Evolutionary conservation across 2,329 filamentous ascomycete genomes (phyloP), one percentile per base, ranked within the genome.

Genomic region (Ophiostoma quercus): DNA sequence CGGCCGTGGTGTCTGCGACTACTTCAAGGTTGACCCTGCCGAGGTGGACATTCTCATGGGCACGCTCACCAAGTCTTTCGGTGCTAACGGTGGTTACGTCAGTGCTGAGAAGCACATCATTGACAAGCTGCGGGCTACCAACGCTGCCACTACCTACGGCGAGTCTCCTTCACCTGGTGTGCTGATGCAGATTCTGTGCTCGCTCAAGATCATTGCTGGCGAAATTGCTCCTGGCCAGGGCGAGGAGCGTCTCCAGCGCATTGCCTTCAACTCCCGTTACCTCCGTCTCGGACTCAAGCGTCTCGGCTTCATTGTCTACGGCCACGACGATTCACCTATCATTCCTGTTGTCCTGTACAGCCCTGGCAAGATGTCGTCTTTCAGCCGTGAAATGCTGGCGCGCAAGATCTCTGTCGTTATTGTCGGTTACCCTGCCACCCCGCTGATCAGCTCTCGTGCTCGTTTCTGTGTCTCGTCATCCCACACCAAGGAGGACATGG

Each of bases 221-320:
- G 94, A 97, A 71, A 82, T 97, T 60, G 85, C 87, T 70, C 94
- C 94, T 19, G 94, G 94, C 3, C 94, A 99, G 80, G 95, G 95
- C 71, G 92, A 97, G 79, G 95, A 99, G 82, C 91, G 95, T 73
- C 86, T 99, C 63, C 94, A 97, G 81, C 90, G 95, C 75, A 91
- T 99, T 74, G 94, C 94, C 67, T 99, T 98, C 86, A 99, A 99
- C 85, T 97, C 94, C 29, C 90, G 95, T 66, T 99, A 99, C 79
- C 91, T 99, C n/a, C 92, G 95, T 71, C 88, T 99, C 37, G 95
- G 95, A 74, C 87, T 99, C 76, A 99, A 99, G 85, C 92, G 95
- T 75, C 89, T 99, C 68, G 95, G 95, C 67, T 94, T 93, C 82
- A 99, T 99, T 77, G 90, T 97, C 69, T 97, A 96, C 78, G 95